These are phyloP conservation scores for Claviceps cyperi DNA, from an alignment of 2,329 filamentous ascomycete genomes.

Conservation along the genomic window DNA sequence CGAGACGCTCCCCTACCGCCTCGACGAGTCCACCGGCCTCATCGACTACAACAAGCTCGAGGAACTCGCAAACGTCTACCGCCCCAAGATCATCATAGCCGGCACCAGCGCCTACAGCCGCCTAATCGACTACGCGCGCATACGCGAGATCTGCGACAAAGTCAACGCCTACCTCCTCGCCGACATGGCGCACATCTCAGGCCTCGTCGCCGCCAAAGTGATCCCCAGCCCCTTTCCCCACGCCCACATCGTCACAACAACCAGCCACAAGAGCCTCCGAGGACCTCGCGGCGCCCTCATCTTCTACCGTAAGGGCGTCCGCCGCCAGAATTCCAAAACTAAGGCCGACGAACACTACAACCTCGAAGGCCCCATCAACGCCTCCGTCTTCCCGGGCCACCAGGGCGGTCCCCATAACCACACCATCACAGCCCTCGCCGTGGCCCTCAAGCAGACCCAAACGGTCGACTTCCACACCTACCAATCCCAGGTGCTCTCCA, in stretches of 20 bases:
- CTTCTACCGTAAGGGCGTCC: constrained; percentile 89
- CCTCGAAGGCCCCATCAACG: constrained; percentile 86
- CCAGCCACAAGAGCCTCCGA: constrained; percentile 92
- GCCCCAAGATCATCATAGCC: constrained; percentile 89
- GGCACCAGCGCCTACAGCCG: constrained; percentile 94
- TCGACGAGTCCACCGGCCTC: constrained; percentile 77
- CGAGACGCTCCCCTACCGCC: constrained; percentile 88
- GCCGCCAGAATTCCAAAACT: constrained; percentile 69
- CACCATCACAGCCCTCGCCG: constrained; percentile 89
- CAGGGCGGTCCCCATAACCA: constrained; percentile 98
- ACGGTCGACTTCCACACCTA: constrained; percentile 83
- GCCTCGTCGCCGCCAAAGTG: constrained; percentile 81
- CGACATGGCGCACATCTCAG: constrained; percentile 96
- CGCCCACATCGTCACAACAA: constrained; percentile 93
- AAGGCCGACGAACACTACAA: constrained; percentile 79
- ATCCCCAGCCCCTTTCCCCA: constrained; percentile 79
- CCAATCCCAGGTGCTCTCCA: constrained; percentile 78
- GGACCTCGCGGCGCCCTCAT: constrained; percentile 95
- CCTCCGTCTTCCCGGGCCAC: constrained; percentile 93
- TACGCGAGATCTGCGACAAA: constrained; percentile 84
- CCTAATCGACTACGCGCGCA: constrained; percentile 84
- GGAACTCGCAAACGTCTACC: constrained; percentile 73
- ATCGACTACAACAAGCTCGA: constrained; percentile 94
- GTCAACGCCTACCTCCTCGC: constrained; percentile 83
- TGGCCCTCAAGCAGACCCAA: constrained; percentile 88